phyloP scores from a whole-genome alignment of 2,329 filamentous ascomycete genomes.

The Gnomoniopsis sp. region DNA sequence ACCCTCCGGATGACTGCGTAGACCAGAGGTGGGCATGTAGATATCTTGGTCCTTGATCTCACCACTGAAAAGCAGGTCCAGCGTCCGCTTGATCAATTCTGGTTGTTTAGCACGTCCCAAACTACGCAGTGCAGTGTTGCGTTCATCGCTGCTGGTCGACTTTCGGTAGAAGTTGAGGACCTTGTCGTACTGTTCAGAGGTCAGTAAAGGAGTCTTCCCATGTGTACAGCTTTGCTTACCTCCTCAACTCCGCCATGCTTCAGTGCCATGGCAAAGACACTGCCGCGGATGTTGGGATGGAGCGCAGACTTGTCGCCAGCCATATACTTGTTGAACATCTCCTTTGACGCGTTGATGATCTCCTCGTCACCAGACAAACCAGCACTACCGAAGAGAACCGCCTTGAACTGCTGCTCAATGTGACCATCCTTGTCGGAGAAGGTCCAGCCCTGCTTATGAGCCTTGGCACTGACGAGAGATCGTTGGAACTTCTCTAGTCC shows the following conservation, averaged over 20 bases:
- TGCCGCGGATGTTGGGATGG: slow-evolving; percentile 85
- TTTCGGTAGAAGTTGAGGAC: slow-evolving; percentile 72
- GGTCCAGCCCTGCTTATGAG: slow-evolving; percentile 83
- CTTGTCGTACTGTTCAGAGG: slow-evolving; percentile 60
- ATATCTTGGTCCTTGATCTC: slow-evolving; percentile 94
- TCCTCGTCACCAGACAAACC: slow-evolving; percentile 76
- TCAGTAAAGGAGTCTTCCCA: slow-evolving; percentile 15
- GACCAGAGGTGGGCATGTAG: slow-evolving; percentile 79
- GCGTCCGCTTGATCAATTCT: slow-evolving; percentile 75
- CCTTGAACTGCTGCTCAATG: slow-evolving; percentile 92
- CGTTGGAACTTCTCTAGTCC: slow-evolving; percentile 81
- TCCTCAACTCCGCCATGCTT: slow-evolving; percentile 83
- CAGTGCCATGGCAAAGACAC: slow-evolving; percentile 81
- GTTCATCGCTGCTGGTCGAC: slow-evolving; percentile 78
- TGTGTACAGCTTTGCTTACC: slow-evolving; percentile 38
- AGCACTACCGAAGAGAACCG: slow-evolving; percentile 80
- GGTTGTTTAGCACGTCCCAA: slow-evolving; percentile 77
- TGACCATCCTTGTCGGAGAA: slow-evolving; percentile 85
- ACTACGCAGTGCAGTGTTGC: slow-evolving; percentile 82
- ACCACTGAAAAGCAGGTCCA: slow-evolving; percentile 69
- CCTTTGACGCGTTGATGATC: slow-evolving; percentile 75
- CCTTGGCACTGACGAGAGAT: slow-evolving; percentile 71
- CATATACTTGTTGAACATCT: slow-evolving; percentile 86
- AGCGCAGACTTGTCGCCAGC: slow-evolving; percentile 76
- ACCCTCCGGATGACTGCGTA: slow-evolving; percentile 74